A percentile compares a stretch with the other conserved stretches of the same genome.
phyloP scores from a whole-genome alignment of 1,284 basidiomycete genomes.

The Mycena citricolor region DNA sequence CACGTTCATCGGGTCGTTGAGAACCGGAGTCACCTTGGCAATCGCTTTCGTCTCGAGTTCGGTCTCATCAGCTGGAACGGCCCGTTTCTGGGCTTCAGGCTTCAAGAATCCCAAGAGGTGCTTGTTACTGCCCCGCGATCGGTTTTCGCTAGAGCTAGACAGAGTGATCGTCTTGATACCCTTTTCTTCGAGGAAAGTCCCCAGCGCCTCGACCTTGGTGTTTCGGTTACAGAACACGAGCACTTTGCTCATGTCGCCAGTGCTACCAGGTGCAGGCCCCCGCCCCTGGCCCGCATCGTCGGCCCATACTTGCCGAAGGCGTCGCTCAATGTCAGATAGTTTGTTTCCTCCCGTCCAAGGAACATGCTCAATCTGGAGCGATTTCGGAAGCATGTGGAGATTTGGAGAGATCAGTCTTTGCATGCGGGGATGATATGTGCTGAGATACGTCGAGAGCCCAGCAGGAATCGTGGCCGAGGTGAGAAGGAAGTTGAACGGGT shows the following conservation, averaged over 20 bases:
- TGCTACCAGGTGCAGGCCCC: conserved; percentile 26
- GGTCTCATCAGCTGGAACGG: too few species aligned
- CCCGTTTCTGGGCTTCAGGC: too few species aligned
- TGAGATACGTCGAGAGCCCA: conserved; percentile 67
- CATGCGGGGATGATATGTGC: conserved; percentile 57
- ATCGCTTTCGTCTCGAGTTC: conserved; percentile 1
- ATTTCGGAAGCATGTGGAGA: conserved; percentile 74
- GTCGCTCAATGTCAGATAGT: conserved; percentile 73
- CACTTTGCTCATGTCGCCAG: conserved; percentile 48
- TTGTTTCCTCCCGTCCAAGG: conserved; percentile 78
- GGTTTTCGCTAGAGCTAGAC: conserved; percentile 48
- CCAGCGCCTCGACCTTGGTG: conserved; percentile 61
- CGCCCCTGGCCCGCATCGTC: conserved; percentile 54
- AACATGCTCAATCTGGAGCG: conserved; percentile 71
- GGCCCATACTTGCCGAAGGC: conserved; percentile 72
- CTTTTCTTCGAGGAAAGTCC: conserved; percentile 54
- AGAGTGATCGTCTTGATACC: conserved; percentile 65
- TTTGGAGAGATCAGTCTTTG: conserved; percentile 74
- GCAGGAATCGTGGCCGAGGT: conserved; percentile 88
- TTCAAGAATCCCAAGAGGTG: conserved; percentile 74
- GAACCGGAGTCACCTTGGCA: conserved; percentile 1
- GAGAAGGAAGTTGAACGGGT: conserved; percentile 78
- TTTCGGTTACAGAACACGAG: conserved; percentile 83
- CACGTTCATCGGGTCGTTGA: conserved; percentile 28
- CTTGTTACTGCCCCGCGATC: conserved; percentile 61